Conservation (phyloP, 495 filamentous ascomycete genomes). For the Podospora anserina region DNA sequence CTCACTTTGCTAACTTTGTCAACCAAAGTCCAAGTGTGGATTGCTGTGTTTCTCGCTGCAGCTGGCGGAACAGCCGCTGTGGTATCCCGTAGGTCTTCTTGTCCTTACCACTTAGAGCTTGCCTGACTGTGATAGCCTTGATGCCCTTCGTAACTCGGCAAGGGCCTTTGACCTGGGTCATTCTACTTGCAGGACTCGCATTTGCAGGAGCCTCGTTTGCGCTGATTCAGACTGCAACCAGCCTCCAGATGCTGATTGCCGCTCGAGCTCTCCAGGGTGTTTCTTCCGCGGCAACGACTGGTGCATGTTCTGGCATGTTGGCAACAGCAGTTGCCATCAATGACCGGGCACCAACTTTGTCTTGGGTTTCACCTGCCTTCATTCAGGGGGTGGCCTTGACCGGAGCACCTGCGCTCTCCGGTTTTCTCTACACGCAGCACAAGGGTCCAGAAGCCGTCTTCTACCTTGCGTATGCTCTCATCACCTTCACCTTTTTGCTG, state of each 20-base stretch:
- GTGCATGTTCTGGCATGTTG: constrained; percentile 21
- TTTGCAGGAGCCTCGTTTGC: constrained; percentile 21
- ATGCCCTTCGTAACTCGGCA: constrained; percentile 24
- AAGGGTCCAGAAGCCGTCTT: constrained; percentile 23
- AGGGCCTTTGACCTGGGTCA: constrained; percentile 14
- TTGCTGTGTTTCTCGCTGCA: constrained; percentile 27
- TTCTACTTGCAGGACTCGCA: constrained; percentile 22
- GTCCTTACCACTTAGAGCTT: neutral
- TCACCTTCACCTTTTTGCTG: constrained; percentile 19
- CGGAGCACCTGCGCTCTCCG: constrained; percentile 19
- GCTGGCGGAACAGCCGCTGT: constrained; percentile 31
- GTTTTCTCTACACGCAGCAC: constrained; percentile 21
- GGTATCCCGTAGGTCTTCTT: constrained; percentile 26
- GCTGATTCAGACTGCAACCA: constrained; percentile 24
- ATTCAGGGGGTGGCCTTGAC: constrained; percentile 29
- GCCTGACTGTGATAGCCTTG: constrained; percentile 18
- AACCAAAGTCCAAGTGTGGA: constrained; percentile 27
- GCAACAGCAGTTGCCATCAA: constrained; percentile 7
- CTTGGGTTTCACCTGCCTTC: constrained; percentile 24
- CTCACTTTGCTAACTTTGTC: neutral
- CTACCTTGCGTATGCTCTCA: constrained; percentile 24
- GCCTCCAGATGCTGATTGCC: constrained; percentile 21
- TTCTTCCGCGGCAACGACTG: constrained; percentile 22
- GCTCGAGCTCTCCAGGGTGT: constrained; percentile 31
- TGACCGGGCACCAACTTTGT: neutral